Evolutionary conservation across 805 yeast genomes (phyloP).

Genomic region (Sugiyamaella chiloensis): DNA sequence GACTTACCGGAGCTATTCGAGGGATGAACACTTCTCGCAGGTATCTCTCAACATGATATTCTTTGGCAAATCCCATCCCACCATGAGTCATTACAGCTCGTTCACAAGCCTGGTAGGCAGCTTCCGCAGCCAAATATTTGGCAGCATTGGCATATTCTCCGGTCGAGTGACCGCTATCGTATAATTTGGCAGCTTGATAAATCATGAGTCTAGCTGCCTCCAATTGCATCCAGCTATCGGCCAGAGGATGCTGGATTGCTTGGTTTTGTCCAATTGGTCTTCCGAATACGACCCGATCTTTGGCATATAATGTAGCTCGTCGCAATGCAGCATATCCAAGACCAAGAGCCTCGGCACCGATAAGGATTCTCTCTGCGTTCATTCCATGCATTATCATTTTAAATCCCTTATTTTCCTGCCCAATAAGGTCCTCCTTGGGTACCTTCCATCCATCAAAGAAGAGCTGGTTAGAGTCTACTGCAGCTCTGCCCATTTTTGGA

Average conservation of each 20-base stretch:
- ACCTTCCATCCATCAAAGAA: slow-evolving; percentile 38
- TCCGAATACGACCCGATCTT: slow-evolving; percentile 42
- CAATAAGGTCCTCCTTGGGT: slow-evolving; percentile 39
- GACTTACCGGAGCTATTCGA: slow-evolving; percentile 9
- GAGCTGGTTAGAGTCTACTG: slow-evolving; percentile 7
- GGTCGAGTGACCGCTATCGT: slow-evolving; percentile 35
- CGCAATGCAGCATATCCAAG: slow-evolving; percentile 43
- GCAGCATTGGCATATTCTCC: slow-evolving; percentile 14
- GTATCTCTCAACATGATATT: slow-evolving; percentile 13
- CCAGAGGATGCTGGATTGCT: slow-evolving; percentile 44
- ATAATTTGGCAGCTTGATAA: slow-evolving; percentile 42
- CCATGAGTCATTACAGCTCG: slow-evolving; percentile 11
- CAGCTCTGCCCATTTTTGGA: slow-evolving; percentile 14
- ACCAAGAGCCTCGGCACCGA: slow-evolving; percentile 44
- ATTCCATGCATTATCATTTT: slow-evolving; percentile 42
- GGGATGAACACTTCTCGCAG: slow-evolving; percentile 10
- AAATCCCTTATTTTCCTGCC: slow-evolving; percentile 42
- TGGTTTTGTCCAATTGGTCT: slow-evolving; percentile 40
- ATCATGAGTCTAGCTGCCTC: slow-evolving; percentile 41
- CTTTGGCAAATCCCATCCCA: slow-evolving; percentile 15
- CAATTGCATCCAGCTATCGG: slow-evolving; percentile 40
- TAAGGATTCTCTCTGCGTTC: slow-evolving; percentile 44
- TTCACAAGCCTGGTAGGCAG: slow-evolving; percentile 11
- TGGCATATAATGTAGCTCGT: slow-evolving; percentile 36
- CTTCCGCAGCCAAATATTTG: slow-evolving; percentile 13